phyloP scores from a whole-genome alignment of 2,329 filamentous ascomycete genomes.

The Cytospora leucostoma region DNA sequence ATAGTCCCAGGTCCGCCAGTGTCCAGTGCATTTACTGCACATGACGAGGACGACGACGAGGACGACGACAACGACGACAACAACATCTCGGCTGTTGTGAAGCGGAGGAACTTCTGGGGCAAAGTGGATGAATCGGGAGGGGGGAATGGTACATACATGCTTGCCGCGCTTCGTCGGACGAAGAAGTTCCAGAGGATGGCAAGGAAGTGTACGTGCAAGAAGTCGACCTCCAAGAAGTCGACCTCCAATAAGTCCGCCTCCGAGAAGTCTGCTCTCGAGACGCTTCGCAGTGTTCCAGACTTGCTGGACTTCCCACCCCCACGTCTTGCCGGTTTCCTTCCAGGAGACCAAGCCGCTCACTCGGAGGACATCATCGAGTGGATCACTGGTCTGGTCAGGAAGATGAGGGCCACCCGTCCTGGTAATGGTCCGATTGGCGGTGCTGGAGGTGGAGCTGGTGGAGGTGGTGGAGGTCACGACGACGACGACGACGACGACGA shows the following conservation, averaged over 20 bases:
- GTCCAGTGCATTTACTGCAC: not conserved
- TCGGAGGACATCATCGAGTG: not conserved
- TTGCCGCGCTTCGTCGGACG: too few relatives aligned
- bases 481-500: not conserved
- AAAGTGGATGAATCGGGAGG: not conserved
- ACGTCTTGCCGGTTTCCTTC: not conserved
- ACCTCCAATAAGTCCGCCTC: not conserved
- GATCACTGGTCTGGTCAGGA: too few relatives aligned
- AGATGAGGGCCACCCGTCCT: too few relatives aligned
- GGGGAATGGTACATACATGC: not conserved
- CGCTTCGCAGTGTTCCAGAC: not conserved
- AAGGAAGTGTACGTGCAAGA: too few relatives aligned
- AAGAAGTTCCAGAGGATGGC: too few relatives aligned
- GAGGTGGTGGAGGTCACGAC: too few relatives aligned
- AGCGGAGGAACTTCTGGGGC: not conserved
- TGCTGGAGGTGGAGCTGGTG: not conserved
- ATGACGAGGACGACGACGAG: not conserved
- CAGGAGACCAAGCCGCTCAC: not conserved
- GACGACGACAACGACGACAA: not conserved
- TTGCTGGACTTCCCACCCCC: not conserved
- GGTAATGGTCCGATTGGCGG: too few relatives aligned
- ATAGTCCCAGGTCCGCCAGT: too few relatives aligned
- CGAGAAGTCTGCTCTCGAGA: not conserved
- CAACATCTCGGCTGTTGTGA: not conserved
- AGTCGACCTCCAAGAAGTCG: not conserved